Evolutionary conservation across 2,329 filamentous ascomycete genomes (phyloP).

Genomic region (Talaromyces amestolkiae): DNA sequence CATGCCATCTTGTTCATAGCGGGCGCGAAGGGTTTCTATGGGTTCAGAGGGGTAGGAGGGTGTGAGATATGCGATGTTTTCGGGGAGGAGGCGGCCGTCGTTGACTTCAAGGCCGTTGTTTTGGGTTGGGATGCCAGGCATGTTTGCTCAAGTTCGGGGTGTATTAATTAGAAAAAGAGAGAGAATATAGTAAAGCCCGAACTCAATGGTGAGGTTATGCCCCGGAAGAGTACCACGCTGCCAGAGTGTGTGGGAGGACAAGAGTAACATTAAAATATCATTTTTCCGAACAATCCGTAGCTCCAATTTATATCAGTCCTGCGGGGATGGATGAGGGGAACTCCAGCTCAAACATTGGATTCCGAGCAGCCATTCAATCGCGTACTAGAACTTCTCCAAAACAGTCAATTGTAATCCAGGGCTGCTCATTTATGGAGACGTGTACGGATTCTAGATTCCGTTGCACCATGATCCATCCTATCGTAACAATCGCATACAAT

Average conservation of each 20-base stretch:
- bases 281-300: too few species aligned
- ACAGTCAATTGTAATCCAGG: too few species aligned
- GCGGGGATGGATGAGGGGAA: background rate
- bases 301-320: background rate
- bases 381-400: too few species aligned
- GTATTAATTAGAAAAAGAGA: background rate
- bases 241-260: background rate
- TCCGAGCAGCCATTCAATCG: background rate
- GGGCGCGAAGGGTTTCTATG: slow-evolving; percentile 48
- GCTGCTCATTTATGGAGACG: background rate
- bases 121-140: slow-evolving; percentile 8
- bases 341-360: background rate
- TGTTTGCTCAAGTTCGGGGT: background rate
- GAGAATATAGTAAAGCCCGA: background rate
- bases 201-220: background rate
- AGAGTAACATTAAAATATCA: too few species aligned
- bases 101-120: slow-evolving; percentile 40
- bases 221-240: background rate
- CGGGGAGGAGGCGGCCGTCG: slow-evolving; percentile 47
- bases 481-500: background rate
- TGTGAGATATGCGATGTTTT: slow-evolving; percentile 44
- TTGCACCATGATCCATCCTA: background rate
- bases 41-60: slow-evolving; percentile 47
- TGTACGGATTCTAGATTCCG: background rate
- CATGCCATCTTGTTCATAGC: slow-evolving; percentile 53